phyloP scores from a whole-genome alignment of 73 alveolate species.

The Breviolum minutum region DNA sequence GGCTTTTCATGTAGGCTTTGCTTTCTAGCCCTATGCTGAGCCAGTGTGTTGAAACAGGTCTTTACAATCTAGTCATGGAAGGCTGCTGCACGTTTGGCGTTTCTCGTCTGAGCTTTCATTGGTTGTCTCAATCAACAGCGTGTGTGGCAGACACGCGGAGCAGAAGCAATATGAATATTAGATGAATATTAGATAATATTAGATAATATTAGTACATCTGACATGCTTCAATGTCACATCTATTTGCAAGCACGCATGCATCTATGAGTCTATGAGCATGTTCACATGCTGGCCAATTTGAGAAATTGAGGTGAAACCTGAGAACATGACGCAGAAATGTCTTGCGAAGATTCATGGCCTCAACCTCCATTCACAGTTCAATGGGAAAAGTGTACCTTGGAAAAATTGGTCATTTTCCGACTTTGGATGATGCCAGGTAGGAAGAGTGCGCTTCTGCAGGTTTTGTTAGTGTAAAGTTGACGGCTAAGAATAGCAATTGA shows the following conservation, averaged over 20 bases:
- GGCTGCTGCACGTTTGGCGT: background rate
- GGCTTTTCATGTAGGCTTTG: no score
- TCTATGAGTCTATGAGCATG: background rate
- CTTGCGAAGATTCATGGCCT: slow-evolving; percentile 1
- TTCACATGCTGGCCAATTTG: background rate
- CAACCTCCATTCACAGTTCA: background rate
- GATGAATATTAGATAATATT: no score
- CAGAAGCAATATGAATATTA: background rate
- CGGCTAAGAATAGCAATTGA: no score
- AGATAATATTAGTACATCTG: background rate
- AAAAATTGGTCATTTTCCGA: no score
- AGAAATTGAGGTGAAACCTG: slow-evolving; percentile 3
- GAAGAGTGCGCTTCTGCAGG: no score
- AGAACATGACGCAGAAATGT: slow-evolving; percentile 53
- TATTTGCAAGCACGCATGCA: background rate
- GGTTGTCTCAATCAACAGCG: background rate
- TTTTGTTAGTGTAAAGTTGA: no score
- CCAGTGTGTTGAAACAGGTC: background rate
- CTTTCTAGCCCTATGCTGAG: background rate
- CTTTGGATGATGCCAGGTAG: no score
- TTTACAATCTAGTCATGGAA: slow-evolving; percentile 15
- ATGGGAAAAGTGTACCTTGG: slow-evolving; percentile 12
- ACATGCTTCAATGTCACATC: background rate
- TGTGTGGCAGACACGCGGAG: background rate
- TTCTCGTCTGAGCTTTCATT: background rate